phyloP scores from a whole-genome alignment of 2,329 filamentous ascomycete species.

The Verticillium nubilum region DNA sequence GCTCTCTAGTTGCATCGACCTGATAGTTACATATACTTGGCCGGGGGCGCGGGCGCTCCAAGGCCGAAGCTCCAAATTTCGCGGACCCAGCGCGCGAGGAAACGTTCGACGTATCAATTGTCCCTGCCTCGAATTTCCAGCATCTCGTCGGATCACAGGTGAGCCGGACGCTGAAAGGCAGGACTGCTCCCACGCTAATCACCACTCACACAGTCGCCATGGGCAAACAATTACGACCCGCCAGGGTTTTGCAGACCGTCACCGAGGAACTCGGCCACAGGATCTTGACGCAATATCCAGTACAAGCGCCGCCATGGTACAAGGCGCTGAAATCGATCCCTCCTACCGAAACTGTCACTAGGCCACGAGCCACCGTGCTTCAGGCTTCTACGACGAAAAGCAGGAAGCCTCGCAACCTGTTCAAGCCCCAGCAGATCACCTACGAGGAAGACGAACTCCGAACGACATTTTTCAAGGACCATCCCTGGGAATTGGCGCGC shows the following conservation, averaged over 20 bases:
- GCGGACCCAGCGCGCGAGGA: constrained; percentile 2
- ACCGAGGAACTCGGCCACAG: constrained; percentile 35
- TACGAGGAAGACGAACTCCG: constrained; percentile 84
- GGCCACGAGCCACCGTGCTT: constrained; percentile 46
- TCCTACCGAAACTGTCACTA: constrained; percentile 52
- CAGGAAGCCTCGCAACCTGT: constrained; percentile 68
- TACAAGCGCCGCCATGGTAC: constrained; percentile 42
- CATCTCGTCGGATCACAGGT: neutral
- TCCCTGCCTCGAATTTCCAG: neutral
- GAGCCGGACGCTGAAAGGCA: too few species aligned
- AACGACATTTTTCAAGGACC: constrained; percentile 80
- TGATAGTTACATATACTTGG: neutral
- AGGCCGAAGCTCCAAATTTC: constrained; percentile 13
- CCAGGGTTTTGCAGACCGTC: constrained; percentile 41
- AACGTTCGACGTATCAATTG: neutral
- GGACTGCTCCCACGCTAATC: too few species aligned
- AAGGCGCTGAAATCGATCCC: constrained; percentile 46
- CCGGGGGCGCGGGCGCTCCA: neutral
- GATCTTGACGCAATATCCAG: constrained; percentile 26
- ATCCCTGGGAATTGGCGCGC: constrained; percentile 94
- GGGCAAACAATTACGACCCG: constrained; percentile 40
- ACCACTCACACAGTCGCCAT: constrained; percentile 19
- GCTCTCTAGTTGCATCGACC: neutral
- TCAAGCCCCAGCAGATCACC: constrained; percentile 68
- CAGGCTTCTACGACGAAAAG: constrained; percentile 34